These are phyloP conservation scores for Lepraria neglecta DNA, from an alignment of 495 filamentous ascomycete genomes.

Conservation along the genomic window DNA sequence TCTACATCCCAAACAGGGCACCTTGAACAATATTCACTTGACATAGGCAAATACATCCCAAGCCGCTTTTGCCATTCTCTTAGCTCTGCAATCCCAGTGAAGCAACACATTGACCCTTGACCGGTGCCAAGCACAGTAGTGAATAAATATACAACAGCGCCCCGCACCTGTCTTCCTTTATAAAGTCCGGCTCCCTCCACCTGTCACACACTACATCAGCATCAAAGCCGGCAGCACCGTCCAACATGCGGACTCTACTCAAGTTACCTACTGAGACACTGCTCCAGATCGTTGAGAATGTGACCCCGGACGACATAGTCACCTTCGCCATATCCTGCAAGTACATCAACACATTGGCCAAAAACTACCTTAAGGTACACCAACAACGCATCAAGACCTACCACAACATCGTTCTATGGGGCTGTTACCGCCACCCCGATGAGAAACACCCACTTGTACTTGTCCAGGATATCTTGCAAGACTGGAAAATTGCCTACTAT, in stretches of 20 bases:
- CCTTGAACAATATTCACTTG: too few species aligned
- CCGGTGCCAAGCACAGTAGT: too few species aligned
- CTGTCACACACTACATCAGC: not conserved
- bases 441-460: not conserved
- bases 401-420: not conserved
- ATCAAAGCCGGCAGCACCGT: too few species aligned
- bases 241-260: not conserved
- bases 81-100: too few species aligned
- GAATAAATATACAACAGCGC: too few species aligned
- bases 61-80: too few species aligned
- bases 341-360: not conserved
- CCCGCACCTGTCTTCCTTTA: not conserved
- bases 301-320: not conserved
- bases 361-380: not conserved
- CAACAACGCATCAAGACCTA: not conserved
- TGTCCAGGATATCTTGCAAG: not conserved
- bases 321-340: not conserved
- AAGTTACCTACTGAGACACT: not conserved
- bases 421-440: not conserved
- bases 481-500: constrained; percentile 3
- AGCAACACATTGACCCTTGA: too few species aligned
- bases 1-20: too few species aligned
- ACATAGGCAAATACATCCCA: too few species aligned
- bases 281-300: not conserved
- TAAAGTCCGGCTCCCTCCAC: not conserved